phyloP scores from a whole-genome alignment of 148 eudicot species.

The Rhododendron molle region DNA sequence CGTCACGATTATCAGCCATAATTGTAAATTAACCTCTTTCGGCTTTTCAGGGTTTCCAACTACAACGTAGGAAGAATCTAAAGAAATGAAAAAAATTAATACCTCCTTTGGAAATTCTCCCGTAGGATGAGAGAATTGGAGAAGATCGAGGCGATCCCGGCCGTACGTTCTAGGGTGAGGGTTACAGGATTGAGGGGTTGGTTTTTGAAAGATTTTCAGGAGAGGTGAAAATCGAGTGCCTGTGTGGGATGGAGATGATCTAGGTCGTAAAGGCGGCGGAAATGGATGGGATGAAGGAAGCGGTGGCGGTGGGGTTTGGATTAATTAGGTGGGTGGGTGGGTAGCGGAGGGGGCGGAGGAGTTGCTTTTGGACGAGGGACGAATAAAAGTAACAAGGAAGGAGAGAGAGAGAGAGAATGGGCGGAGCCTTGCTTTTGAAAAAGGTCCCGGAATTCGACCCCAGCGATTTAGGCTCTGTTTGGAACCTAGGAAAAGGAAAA shows the following conservation, averaged over 20 bases:
- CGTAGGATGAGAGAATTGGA: neutral
- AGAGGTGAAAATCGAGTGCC: neutral
- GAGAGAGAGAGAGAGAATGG: neutral
- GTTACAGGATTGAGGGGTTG: neutral
- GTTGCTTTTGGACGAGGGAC: conserved; percentile 13
- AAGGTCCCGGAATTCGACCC: neutral
- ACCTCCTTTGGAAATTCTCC: neutral
- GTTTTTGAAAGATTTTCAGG: neutral
- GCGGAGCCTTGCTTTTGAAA: conserved; percentile 6
- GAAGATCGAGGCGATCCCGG: neutral
- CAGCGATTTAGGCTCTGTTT: neutral
- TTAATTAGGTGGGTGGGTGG: neutral
- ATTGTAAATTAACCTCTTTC: neutral
- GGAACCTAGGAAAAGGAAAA: too few species aligned
- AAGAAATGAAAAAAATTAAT: neutral
- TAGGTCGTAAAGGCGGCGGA: neutral
- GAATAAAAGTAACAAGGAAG: conserved; percentile 3
- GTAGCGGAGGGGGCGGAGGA: neutral
- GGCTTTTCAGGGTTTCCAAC: neutral
- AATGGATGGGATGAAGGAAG: neutral
- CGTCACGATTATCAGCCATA: conserved; percentile 9
- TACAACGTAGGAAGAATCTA: neutral
- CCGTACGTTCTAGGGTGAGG: neutral
- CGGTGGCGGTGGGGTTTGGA: neutral
- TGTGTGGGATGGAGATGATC: neutral